Base-by-base conservation (phyloP, 768 basidiomycete species). In the Aureoboletus auriporus region DNA sequence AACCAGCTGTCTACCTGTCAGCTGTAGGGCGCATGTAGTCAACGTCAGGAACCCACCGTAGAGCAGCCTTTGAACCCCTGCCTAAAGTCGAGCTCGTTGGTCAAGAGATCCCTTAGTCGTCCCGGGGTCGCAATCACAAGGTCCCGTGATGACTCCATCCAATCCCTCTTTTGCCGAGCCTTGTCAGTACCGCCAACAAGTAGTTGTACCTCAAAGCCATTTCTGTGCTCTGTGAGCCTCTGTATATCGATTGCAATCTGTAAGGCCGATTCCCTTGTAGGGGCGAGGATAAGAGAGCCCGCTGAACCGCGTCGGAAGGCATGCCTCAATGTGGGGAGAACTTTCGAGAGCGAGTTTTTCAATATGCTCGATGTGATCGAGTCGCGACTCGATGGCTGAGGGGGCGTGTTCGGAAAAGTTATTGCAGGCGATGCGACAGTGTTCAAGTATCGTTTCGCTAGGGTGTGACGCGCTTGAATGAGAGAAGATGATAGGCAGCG, bases 121-220 rank as follows among this genome's bases (percentile, higher is more conserved):
- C 93, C 93, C n/a, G 93, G 91, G 0, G 93, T 97, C 1, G 83
- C 84, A 30, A 96, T 89, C 38, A 95, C 81, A 43, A 95, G 80
- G 62, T 96, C 93, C 52, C 82, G 79, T 36, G 83, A 67, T 2
- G 80, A 77, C 14, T 68, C 63, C 57, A 68, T 71, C 80, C 83
- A 96, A 1, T 83, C 76, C 8, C 79, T 71, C 59, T 93, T 64
- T 67, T 97, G 93, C 28, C 52, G 55, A 1, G 71, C 46, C 64
- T 84, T 87, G 65, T 76, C 80, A 37, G 75, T 71, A 9, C 94
- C 93, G 10, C 93, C 94, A 42, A 86, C 80, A 39, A 95, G 75
- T 12, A 94, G 67, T 51, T 79, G 76, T 27, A 91, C 86, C 47
- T 84, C 76, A 53, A 91, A 79, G 23, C 77, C 79, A 3, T 67